Conservation (phyloP, 1,284 basidiomycete species). For the Athelia psychrophila region DNA sequence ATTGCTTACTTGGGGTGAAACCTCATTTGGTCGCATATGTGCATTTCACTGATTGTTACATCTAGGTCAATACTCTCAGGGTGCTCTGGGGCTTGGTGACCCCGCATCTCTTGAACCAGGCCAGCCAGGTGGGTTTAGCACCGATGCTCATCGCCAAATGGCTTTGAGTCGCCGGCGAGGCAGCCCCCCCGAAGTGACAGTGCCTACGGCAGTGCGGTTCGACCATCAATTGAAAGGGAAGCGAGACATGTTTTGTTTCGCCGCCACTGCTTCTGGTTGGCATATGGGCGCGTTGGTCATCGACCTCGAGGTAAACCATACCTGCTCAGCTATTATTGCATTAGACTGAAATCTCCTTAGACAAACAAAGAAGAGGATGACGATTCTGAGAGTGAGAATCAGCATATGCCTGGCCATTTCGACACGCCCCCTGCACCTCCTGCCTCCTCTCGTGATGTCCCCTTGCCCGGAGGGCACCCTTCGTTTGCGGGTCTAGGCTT, state of each 20-base stretch:
- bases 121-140: conserved; percentile 57
- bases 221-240: conserved; percentile 46
- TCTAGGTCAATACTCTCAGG: conserved; percentile 55
- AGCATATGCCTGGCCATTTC: neutral
- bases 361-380: neutral
- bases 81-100: conserved; percentile 83
- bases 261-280: conserved; percentile 80
- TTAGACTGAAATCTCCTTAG: neutral
- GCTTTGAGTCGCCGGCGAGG: conserved; percentile 27
- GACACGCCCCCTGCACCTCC: neutral
- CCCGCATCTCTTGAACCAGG: conserved; percentile 50
- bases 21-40: neutral
- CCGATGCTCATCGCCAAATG: conserved; percentile 29
- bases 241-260: conserved; percentile 71
- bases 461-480: neutral
- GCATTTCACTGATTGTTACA: neutral
- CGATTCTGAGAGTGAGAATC: neutral
- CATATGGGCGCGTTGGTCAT: conserved; percentile 86
- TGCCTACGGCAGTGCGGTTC: conserved; percentile 72
- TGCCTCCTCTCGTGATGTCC: neutral
- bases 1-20: conserved; percentile 80
- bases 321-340: neutral
- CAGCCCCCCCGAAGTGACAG: conserved; percentile 43
- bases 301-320: conserved; percentile 61
- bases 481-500: neutral